These are phyloP conservation scores for Ustulina deusta DNA, from an alignment of 2,329 filamentous ascomycete genomes.

Conservation along the genomic window DNA sequence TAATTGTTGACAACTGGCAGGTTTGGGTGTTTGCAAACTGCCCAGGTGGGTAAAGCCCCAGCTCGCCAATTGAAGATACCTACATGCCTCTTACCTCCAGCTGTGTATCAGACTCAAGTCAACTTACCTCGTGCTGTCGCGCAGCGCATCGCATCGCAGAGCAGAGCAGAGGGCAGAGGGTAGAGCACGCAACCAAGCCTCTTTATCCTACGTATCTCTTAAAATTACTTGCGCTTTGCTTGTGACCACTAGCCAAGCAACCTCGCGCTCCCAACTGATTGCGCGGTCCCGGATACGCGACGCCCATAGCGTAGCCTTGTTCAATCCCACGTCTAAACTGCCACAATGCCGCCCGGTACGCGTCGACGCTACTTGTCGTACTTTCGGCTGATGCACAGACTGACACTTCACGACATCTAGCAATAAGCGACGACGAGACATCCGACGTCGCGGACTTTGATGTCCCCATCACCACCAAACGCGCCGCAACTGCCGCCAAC, in stretches of 20 bases:
- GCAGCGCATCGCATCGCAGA: too few species aligned
- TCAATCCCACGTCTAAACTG: not conserved
- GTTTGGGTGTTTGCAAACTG: too few species aligned
- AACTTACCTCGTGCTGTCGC: too few species aligned
- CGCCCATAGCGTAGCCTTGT: slow-evolving; percentile 2
- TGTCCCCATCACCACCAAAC: slow-evolving; percentile 35
- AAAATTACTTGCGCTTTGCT: not conserved
- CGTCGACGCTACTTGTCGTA: slow-evolving; percentile 12
- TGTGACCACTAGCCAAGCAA: slow-evolving; percentile 8
- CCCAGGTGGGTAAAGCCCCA: too few species aligned
- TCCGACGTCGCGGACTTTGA: slow-evolving; percentile 52
- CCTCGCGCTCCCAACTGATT: not conserved
- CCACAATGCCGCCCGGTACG: slow-evolving; percentile 44
- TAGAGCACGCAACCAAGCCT: too few species aligned
- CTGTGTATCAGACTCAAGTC: too few species aligned
- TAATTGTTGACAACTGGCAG: too few species aligned
- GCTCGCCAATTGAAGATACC: too few species aligned
- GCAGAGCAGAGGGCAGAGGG: too few species aligned
- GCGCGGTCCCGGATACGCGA: slow-evolving; percentile 23
- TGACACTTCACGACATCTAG: slow-evolving; percentile 40
- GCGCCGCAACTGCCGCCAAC: not conserved
- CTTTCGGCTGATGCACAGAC: slow-evolving; percentile 10
- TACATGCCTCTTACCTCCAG: too few species aligned
- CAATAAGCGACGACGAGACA: slow-evolving; percentile 58
- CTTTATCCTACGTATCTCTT: too few species aligned